phyloP scores from a whole-genome alignment of 208 protist species.

The Acanthamoeba healyi region DNA sequence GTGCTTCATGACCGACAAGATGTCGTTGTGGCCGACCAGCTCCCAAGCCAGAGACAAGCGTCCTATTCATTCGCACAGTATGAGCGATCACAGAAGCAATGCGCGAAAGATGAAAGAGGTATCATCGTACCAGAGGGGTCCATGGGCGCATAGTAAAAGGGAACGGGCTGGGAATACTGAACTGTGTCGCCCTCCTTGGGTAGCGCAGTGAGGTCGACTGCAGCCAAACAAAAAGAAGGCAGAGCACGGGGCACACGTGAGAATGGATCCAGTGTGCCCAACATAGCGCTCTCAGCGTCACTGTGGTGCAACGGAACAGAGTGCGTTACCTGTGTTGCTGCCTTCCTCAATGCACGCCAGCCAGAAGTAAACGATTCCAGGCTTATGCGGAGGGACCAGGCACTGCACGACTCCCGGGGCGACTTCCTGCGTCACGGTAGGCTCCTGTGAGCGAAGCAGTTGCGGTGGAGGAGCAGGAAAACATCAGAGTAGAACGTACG shows the following conservation, averaged over 20 bases:
- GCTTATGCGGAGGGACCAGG: slow-evolving; percentile 62
- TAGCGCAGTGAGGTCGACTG: slow-evolving; percentile 54
- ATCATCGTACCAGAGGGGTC: neutral
- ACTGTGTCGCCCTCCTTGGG: slow-evolving; percentile 65
- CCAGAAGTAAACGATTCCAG: slow-evolving; percentile 75
- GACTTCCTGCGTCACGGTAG: neutral
- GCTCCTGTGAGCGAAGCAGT: neutral
- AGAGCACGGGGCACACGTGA: too few species aligned
- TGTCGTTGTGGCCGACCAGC: slow-evolving; percentile 71
- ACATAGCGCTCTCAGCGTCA: too few species aligned
- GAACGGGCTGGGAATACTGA: slow-evolving; percentile 68
- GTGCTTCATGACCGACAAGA: slow-evolving; percentile 54
- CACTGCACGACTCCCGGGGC: slow-evolving; percentile 55
- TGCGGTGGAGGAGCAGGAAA: too few species aligned
- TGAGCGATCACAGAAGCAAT: neutral
- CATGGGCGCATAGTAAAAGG: slow-evolving; percentile 75
- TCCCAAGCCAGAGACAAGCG: slow-evolving; percentile 71
- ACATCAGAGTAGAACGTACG: slow-evolving; percentile 28
- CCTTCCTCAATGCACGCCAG: slow-evolving; percentile 69
- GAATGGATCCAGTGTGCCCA: neutral
- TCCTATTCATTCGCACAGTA: neutral
- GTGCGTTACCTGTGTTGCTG: slow-evolving; percentile 11
- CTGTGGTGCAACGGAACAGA: too few species aligned
- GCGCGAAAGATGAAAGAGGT: neutral
- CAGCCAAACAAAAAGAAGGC: neutral